These are phyloP conservation scores for Colletotrichum tabaci DNA, from an alignment of 2,329 filamentous ascomycete genomes.

Conservation along the genomic window DNA sequence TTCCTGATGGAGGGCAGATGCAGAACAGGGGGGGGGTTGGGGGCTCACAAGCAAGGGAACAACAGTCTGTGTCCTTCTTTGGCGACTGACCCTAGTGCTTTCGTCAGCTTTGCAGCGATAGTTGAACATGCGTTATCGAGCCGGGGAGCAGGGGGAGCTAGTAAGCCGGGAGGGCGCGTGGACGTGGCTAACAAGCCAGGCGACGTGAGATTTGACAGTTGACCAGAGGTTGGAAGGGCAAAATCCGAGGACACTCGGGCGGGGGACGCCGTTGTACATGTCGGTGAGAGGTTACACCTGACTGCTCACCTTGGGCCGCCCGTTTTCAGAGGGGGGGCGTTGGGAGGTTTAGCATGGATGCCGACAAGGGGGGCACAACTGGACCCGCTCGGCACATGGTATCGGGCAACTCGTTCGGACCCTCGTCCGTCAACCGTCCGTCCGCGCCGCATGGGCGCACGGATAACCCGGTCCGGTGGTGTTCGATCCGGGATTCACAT, in stretches of 20 bases:
- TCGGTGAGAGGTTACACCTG: constrained; percentile 40
- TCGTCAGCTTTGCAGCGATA: constrained; percentile 29
- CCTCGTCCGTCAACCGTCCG: constrained; percentile 25
- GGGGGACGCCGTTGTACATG: constrained; percentile 22
- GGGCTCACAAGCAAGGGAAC: constrained; percentile 27
- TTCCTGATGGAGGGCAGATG: constrained; percentile 40
- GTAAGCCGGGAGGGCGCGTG: constrained; percentile 19
- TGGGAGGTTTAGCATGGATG: constrained; percentile 19
- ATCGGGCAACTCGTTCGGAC: constrained; percentile 15
- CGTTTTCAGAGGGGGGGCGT: neutral
- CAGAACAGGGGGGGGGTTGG: constrained; percentile 37
- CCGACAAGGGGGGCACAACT: constrained; percentile 2
- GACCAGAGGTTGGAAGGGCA: neutral
- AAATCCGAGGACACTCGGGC: constrained; percentile 2
- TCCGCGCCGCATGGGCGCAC: neutral
- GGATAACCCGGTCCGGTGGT: constrained; percentile 20
- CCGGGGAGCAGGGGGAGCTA: neutral
- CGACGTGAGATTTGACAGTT: constrained; percentile 7
- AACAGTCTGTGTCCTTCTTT: constrained; percentile 30
- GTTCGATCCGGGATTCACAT: constrained; percentile 23
- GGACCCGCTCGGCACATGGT: constrained; percentile 32
- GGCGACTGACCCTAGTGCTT: constrained; percentile 33
- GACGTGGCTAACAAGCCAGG: neutral
- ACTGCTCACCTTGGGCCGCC: constrained; percentile 37
- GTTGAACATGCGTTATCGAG: constrained; percentile 24